A percentile compares a stretch with the other conserved stretches of the same genome.
Evolutionary conservation across 2,329 filamentous ascomycete species (phyloP).

Genomic region (Fusarium cyanostomum): DNA sequence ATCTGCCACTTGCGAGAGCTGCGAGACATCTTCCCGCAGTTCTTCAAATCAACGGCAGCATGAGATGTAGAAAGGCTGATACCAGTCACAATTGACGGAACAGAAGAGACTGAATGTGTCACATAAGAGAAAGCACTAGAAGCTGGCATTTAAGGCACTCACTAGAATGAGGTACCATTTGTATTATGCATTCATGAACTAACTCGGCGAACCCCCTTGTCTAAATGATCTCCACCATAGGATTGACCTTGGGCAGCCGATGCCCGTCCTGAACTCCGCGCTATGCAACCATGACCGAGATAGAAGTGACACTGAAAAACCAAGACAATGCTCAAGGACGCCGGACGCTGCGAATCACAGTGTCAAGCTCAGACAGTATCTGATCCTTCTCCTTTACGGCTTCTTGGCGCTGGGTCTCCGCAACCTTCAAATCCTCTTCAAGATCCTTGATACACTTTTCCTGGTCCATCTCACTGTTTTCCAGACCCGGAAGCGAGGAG

Average conservation of each 20-base stretch:
- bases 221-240: background rate
- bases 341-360: slow-evolving; percentile 67
- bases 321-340: slow-evolving; percentile 57
- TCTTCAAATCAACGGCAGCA: slow-evolving; percentile 72
- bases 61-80: background rate
- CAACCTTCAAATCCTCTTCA: slow-evolving; percentile 70
- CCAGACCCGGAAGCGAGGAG: slow-evolving; percentile 77
- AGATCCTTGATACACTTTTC: slow-evolving; percentile 71
- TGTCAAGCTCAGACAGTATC: slow-evolving; percentile 67
- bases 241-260: background rate
- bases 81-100: background rate
- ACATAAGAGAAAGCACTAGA: slow-evolving; percentile 13
- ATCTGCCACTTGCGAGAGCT: slow-evolving; percentile 81
- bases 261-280: slow-evolving; percentile 33
- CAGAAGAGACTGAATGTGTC: background rate
- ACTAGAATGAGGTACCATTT: slow-evolving; percentile 20
- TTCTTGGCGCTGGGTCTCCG: slow-evolving; percentile 69
- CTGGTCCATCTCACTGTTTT: slow-evolving; percentile 82
- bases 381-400: slow-evolving; percentile 72
- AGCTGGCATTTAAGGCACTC: slow-evolving; percentile 28
- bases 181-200: slow-evolving; percentile 9
- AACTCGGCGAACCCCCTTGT: background rate
- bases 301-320: background rate
- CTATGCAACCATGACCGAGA: slow-evolving; percentile 18
- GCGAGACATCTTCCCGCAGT: slow-evolving; percentile 78